Evolutionary conservation across 352 stramenopile genomes (phyloP).

Genomic region (Phytophthora hybrid): DNA sequence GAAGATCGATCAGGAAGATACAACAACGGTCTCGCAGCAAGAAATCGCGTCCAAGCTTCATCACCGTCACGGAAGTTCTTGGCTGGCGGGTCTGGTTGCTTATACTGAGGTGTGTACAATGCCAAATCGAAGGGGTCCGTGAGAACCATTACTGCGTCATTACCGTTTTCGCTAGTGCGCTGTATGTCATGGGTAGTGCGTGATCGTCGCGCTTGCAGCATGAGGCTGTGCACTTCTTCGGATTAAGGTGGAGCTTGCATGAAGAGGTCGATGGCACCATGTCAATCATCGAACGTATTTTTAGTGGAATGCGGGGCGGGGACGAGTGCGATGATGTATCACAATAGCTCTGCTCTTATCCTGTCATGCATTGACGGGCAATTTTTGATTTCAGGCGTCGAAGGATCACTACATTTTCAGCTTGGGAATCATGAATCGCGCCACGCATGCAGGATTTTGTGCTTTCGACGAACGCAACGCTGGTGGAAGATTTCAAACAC

Average conservation of each 20-base stretch:
- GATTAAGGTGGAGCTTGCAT: not conserved
- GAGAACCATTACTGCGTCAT: conserved; percentile 3
- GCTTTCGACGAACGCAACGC: conserved; percentile 83
- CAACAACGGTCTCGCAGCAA: conserved; percentile 39
- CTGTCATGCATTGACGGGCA: not conserved
- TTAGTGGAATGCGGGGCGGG: conserved; percentile 27
- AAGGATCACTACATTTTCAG: conserved; percentile 13
- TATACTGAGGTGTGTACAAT: conserved; percentile 54
- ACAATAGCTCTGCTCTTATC: conserved; percentile 34
- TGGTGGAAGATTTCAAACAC: conserved; percentile 76
- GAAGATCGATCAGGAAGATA: conserved; percentile 60
- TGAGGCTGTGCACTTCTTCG: not conserved
- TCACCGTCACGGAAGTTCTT: conserved; percentile 34
- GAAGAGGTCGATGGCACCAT: not conserved
- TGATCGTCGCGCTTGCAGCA: conserved; percentile 6
- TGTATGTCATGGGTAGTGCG: not conserved
- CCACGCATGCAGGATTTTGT: conserved; percentile 73
- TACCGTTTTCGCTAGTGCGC: not conserved
- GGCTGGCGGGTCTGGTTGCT: conserved; percentile 14
- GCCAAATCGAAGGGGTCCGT: conserved; percentile 44
- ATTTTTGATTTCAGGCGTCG: not conserved
- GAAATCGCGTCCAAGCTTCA: conserved; percentile 47
- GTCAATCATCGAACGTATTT: conserved; percentile 26
- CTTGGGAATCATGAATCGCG: conserved; percentile 55
- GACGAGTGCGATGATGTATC: conserved; percentile 28